Percentiles rank a stretch among this genome's conserved stretches.
phyloP scores from a whole-genome alignment of 1,284 basidiomycete species.

The Boletus sp. region DNA sequence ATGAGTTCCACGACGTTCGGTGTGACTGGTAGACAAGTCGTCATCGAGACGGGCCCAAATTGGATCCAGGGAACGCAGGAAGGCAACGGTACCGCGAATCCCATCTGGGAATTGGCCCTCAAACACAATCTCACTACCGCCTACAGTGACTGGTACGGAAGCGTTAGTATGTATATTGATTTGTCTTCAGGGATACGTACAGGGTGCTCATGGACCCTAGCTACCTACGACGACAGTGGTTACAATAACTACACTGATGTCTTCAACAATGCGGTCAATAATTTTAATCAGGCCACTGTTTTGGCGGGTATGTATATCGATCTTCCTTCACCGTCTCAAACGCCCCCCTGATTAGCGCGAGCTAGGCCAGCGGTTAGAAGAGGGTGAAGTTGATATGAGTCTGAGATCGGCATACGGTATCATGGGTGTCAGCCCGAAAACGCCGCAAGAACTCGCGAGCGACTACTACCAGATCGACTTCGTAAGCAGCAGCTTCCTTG shows the following conservation, averaged over 20 bases:
- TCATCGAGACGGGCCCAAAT: constrained; percentile 62
- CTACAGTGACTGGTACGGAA: constrained; percentile 44
- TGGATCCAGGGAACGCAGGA: constrained; percentile 68
- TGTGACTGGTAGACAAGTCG: constrained; percentile 34
- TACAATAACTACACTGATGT: constrained; percentile 13
- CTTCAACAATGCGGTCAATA: constrained; percentile 7
- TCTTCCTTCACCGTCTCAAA: neutral
- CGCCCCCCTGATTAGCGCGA: neutral
- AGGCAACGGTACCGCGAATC: constrained; percentile 52
- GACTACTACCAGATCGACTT: constrained; percentile 15
- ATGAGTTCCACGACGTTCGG: constrained; percentile 51
- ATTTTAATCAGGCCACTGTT: constrained; percentile 4
- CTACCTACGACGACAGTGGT: constrained; percentile 11
- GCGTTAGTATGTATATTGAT: constrained; percentile 40
- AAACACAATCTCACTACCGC: constrained; percentile 55
- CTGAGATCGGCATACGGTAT: constrained; percentile 11
- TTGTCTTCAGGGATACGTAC: neutral
- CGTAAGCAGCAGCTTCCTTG: neutral
- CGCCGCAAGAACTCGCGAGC: constrained; percentile 10
- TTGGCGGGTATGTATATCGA: constrained; percentile 2
- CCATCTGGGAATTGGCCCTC: constrained; percentile 54
- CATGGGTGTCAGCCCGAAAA: constrained; percentile 7
- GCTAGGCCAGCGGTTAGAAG: constrained; percentile 6
- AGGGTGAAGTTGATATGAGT: constrained; percentile 11
- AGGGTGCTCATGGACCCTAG: neutral